Percentiles rank a stretch among this genome's conserved stretches.
These are phyloP conservation scores for Lotus japonicus DNA, from an alignment of 306 rosid genomes.

Conservation along the genomic window DNA sequence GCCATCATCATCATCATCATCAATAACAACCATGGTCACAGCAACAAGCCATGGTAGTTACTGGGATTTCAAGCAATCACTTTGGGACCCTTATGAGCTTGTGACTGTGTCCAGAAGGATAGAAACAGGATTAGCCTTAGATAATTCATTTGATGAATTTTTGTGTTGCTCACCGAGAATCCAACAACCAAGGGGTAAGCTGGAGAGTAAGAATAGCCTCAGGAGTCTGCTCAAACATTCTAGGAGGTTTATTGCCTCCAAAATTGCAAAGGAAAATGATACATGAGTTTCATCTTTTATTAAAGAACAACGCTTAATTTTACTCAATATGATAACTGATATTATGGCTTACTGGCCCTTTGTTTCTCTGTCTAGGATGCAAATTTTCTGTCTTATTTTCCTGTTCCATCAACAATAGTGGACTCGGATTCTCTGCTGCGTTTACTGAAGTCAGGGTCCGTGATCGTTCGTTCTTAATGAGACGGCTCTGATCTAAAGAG, in stretches of 20 bases:
- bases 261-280: constrained; percentile 15
- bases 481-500: no score
- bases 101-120: constrained; percentile 68
- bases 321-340: neutral
- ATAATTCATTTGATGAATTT: constrained; percentile 32
- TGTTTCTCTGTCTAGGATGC: neutral
- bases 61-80: constrained; percentile 79
- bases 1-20: neutral
- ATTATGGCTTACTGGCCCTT: neutral
- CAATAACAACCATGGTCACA: neutral
- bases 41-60: neutral
- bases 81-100: constrained; percentile 89
- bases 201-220: constrained; percentile 70
- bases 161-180: neutral
- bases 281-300: constrained; percentile 11
- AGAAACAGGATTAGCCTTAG: constrained; percentile 46
- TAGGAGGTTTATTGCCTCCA: constrained; percentile 37
- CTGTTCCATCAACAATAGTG: no score
- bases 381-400: no score
- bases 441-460: no score
- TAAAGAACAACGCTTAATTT: neutral
- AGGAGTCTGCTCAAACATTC: constrained; percentile 60
- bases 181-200: constrained; percentile 24
- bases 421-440: no score
- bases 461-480: no score